These are phyloP conservation scores for Neurospora cerealis DNA, from an alignment of 495 filamentous ascomycete genomes.

Conservation along the genomic window DNA sequence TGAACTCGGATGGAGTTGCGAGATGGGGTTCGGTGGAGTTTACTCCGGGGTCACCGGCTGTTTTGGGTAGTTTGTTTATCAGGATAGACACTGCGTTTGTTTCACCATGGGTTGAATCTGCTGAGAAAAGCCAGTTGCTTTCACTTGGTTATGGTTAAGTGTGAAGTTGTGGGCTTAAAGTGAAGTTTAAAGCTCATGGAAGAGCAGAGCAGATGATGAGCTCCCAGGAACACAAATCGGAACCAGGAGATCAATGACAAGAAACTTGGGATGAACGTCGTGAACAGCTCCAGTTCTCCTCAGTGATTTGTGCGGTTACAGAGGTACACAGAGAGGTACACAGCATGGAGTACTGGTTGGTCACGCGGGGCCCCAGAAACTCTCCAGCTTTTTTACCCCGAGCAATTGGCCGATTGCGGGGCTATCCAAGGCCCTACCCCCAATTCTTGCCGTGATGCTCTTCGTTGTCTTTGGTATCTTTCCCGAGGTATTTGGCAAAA, in stretches of 20 bases:
- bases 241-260: not conserved
- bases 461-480: not conserved
- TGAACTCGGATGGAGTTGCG: not conserved
- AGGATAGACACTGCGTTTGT: not conserved
- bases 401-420: not conserved
- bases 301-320: not conserved
- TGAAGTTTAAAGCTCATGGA: not conserved
- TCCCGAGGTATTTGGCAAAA: not conserved
- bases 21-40: not conserved
- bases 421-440: not conserved
- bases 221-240: not conserved
- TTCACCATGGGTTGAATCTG: not conserved
- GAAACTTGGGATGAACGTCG: not conserved
- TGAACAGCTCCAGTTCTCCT: not conserved
- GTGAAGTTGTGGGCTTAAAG: not conserved
- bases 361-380: not conserved
- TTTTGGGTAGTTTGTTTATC: not conserved
- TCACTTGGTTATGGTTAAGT: not conserved
- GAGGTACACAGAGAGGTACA: not conserved
- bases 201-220: not conserved
- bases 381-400: not conserved
- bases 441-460: not conserved
- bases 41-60: not conserved
- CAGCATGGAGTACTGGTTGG: not conserved
- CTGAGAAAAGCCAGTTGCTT: not conserved